Conservation (phyloP, 1,284 basidiomycete species). For the Trametes versicolor region DNA sequence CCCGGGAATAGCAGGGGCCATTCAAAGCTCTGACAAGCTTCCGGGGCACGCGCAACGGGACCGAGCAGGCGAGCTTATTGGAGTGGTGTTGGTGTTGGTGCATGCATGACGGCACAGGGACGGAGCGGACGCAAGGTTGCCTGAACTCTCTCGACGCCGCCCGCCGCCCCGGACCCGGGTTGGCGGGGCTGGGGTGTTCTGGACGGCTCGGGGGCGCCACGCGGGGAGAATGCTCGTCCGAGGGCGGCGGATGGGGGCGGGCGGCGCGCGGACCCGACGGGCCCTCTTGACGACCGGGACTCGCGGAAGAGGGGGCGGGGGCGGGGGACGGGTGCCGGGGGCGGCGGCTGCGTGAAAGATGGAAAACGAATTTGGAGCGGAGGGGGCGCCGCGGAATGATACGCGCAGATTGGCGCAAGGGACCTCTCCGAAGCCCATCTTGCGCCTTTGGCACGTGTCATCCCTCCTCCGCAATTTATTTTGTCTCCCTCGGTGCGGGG, state of each 20-base stretch:
- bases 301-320: neutral
- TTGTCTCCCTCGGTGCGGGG: neutral
- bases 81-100: neutral
- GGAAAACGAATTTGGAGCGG: constrained; percentile 10
- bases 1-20: constrained; percentile 12
- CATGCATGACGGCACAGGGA: constrained; percentile 17
- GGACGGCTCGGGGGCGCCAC: neutral
- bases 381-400: constrained; percentile 26
- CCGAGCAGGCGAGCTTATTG: constrained; percentile 6
- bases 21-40: constrained; percentile 16
- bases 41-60: constrained; percentile 8
- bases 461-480: neutral
- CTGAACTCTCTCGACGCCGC: neutral
- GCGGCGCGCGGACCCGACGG: neutral
- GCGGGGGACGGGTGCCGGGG: neutral
- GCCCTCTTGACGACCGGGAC: constrained; percentile 1
- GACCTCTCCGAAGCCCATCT: neutral
- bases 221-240: neutral
- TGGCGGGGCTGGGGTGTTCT: neutral
- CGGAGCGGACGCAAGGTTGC: neutral
- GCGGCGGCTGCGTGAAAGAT: constrained; percentile 4
- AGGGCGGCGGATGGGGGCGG: neutral
- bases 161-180: neutral
- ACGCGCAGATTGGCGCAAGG: constrained; percentile 25
- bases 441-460: constrained; percentile 4